phyloP scores from a whole-genome alignment of 108 stramenopile species.

The Nannochloropsis oceanica region DNA sequence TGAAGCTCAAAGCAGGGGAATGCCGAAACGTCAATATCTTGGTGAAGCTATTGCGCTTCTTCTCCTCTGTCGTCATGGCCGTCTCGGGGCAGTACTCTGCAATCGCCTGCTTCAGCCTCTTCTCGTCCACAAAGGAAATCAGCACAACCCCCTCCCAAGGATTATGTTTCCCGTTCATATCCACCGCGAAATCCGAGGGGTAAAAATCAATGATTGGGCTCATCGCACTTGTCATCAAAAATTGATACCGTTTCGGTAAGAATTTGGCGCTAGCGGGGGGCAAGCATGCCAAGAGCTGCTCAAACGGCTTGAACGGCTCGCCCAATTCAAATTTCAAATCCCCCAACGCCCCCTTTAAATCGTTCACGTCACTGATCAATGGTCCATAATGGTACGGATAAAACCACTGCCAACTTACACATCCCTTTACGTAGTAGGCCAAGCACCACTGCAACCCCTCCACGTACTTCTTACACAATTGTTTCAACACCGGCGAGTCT shows the following conservation, averaged over 20 bases:
- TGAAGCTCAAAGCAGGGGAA: background rate
- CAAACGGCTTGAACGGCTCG: conserved; percentile 28
- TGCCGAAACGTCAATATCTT: background rate
- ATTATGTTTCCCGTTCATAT: conserved; percentile 40
- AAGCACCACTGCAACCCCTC: conserved; percentile 85
- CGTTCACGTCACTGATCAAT: conserved; percentile 62
- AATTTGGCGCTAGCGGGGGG: conserved; percentile 11
- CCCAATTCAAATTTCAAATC: conserved; percentile 25
- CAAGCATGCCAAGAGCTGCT: conserved; percentile 34
- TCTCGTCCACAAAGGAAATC: conserved; percentile 26
- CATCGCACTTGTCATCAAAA: conserved; percentile 14
- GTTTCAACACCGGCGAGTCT: conserved; percentile 49
- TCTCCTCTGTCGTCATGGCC: conserved; percentile 55
- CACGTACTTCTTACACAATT: conserved; percentile 45
- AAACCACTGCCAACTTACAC: conserved; percentile 88
- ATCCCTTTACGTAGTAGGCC: conserved; percentile 91
- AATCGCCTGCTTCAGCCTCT: conserved; percentile 13
- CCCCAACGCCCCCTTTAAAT: background rate
- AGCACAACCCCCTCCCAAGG: conserved; percentile 40
- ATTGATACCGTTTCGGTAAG: conserved; percentile 13
- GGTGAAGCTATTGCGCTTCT: conserved; percentile 14
- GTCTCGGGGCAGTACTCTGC: conserved; percentile 52
- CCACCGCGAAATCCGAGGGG: conserved; percentile 29
- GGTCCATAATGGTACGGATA: conserved; percentile 90
- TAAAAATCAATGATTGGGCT: conserved; percentile 34